Base-by-base conservation (phyloP, 2,329 filamentous ascomycete species). In the Pleomassaria siparia region DNA sequence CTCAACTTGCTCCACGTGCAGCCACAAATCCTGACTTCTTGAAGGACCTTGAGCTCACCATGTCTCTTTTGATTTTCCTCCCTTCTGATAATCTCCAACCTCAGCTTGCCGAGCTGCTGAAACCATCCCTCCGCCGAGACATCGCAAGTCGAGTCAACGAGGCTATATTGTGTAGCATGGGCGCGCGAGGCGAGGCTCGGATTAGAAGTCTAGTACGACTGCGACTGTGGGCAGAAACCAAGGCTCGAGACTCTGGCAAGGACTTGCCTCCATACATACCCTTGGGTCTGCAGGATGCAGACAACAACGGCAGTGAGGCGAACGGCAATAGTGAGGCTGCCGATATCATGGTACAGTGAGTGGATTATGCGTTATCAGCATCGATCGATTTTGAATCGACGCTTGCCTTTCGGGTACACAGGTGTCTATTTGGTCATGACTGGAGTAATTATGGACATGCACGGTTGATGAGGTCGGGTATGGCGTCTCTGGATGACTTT, bases 81-180 rank as follows among this genome's bases (percentile, higher is more conserved):
- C 80, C 83, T 49, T 13, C 62, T 15, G 88, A 94, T 44, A 86
- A 83, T 43, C 80, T 96, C 29, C 83, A 88, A 36, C 85, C 88
- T 2, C 84, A 88, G 40, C 77, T 96, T 25, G 84, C 86, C 29
- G 83, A 83, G 39, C 77, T 99, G 22, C 76, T 99, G 15, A 82
- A 95, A 56, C 88, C 91, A 2, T 81, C 84, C 40, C 79, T 97
- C 36, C 85, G 94, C 51, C 84, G 86, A 57, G 83, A 86, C 35
- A 91, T 96, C n/a, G 94, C 94, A 4, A 85, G 86, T 51, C 81
- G 82, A 58, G 94, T 99, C 44, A 99, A 99, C 66, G 86, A 91
- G 70, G 89, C 91, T 10, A 90, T 99, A 44, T 75, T 97, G 21
- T 78, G 82, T 46, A 84, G 81, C 42, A 86, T 91, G 35, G 86